A percentile compares a stretch with the other conserved stretches of the same genome.
Evolutionary conservation across 108 stramenopile species (phyloP).

Genomic region (Cyclotella distinguenda): DNA sequence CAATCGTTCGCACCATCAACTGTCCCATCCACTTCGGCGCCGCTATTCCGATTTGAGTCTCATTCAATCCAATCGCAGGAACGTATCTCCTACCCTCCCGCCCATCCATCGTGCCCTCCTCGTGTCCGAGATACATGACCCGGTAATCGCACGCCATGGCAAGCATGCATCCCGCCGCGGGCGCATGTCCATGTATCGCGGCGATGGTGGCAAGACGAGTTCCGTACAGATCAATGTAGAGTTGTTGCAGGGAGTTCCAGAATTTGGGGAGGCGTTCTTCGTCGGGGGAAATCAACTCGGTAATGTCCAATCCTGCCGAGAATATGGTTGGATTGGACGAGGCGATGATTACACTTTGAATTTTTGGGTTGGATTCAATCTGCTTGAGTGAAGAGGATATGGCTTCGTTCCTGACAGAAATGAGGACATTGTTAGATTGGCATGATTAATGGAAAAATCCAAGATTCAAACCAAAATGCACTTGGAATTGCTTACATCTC

Average conservation of each 20-base stretch:
- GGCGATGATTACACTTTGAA: slow-evolving; percentile 61
- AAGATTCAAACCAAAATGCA: neutral
- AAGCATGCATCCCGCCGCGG: slow-evolving; percentile 87
- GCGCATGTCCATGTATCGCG: slow-evolving; percentile 76
- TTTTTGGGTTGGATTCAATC: slow-evolving; percentile 50
- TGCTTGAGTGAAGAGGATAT: slow-evolving; percentile 60
- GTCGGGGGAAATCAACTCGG: slow-evolving; percentile 67
- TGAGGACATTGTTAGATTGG: neutral
- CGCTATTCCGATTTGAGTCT: slow-evolving; percentile 77
- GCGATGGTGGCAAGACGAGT: slow-evolving; percentile 66
- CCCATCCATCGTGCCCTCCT: neutral
- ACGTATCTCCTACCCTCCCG: slow-evolving; percentile 8
- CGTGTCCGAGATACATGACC: slow-evolving; percentile 51
- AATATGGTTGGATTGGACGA: slow-evolving; percentile 73
- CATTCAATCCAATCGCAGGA: slow-evolving; percentile 79
- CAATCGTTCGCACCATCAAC: slow-evolving; percentile 61
- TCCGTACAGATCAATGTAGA: slow-evolving; percentile 84
- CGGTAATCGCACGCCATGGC: slow-evolving; percentile 88
- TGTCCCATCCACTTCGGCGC: slow-evolving; percentile 59
- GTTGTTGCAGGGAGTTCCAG: slow-evolving; percentile 80
- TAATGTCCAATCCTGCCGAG: slow-evolving; percentile 82
- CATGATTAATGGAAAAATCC: neutral
- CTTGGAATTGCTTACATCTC: slow-evolving; percentile 59
- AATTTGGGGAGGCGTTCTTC: slow-evolving; percentile 57
- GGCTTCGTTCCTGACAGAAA: slow-evolving; percentile 50